Conservation (phyloP, 257 asterid species). For the Leonotis leonurus region DNA sequence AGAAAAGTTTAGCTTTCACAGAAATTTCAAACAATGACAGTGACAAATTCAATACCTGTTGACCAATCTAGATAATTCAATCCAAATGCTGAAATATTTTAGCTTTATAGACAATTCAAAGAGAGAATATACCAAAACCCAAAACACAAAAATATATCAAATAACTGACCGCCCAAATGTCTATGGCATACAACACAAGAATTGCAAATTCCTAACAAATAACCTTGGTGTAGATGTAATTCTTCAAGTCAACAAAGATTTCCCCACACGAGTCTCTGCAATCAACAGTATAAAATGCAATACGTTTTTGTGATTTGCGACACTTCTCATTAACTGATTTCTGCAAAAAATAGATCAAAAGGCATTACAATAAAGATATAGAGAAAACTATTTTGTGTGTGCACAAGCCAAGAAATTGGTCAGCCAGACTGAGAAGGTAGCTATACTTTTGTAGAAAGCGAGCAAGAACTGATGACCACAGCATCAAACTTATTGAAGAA, state of each 20-base stretch:
- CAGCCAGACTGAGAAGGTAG: constrained; percentile 5
- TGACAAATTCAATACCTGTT: too few relatives aligned
- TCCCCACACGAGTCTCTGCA: constrained; percentile 96
- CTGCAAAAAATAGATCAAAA: constrained; percentile 38
- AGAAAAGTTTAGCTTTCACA: too few relatives aligned
- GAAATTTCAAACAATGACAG: too few relatives aligned
- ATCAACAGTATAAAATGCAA: constrained; percentile 82
- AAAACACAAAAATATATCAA: background rate
- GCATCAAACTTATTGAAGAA: constrained; percentile 55
- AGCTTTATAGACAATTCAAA: background rate
- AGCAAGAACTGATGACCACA: constrained; percentile 48
- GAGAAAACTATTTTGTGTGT: background rate
- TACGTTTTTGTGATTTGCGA: constrained; percentile 66
- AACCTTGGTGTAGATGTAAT: constrained; percentile 74
- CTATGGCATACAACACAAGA: background rate
- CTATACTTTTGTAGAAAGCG: constrained; percentile 46
- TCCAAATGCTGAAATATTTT: background rate
- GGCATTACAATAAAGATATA: background rate
- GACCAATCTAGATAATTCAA: background rate
- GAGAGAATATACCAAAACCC: constrained; percentile 4
- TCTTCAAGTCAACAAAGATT: constrained; percentile 92
- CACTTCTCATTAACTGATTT: constrained; percentile 78
- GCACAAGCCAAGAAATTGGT: background rate
- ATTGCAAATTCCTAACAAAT: background rate
- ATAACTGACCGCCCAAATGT: background rate